Evolutionary conservation across 768 basidiomycete genomes (phyloP).

Genomic region (Tubosaeta sp.): DNA sequence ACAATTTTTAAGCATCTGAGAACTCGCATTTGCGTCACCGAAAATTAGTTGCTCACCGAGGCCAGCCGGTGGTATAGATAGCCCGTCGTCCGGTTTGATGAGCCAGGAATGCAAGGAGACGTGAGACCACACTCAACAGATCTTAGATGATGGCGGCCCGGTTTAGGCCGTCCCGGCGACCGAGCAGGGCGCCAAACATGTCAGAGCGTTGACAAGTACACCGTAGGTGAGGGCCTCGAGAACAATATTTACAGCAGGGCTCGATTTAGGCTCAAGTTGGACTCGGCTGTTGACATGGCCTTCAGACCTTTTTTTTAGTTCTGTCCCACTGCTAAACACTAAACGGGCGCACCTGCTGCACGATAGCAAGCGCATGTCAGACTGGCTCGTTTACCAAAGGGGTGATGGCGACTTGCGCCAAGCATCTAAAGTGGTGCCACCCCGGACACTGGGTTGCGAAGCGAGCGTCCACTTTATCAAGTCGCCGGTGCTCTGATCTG

Average conservation of each 20-base stretch:
- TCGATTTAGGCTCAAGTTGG: neutral
- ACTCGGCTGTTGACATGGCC: neutral
- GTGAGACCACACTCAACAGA: neutral
- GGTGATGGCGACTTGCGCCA: neutral
- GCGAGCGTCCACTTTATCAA: neutral
- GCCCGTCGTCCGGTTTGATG: conserved; percentile 60
- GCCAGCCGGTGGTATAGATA: conserved; percentile 52
- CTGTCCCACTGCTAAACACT: too few relatives aligned
- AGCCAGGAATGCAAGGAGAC: conserved; percentile 25
- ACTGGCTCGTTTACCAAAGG: too few relatives aligned
- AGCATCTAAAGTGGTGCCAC: neutral
- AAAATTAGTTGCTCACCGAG: conserved; percentile 40
- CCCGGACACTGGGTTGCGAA: neutral
- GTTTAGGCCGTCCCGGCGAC: conserved; percentile 9
- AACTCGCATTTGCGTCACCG: neutral
- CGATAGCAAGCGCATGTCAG: too few relatives aligned
- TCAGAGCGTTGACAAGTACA: too few relatives aligned
- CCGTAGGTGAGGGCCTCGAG: neutral
- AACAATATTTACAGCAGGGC: neutral
- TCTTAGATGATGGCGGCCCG: conserved; percentile 14
- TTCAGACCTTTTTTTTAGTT: too few relatives aligned
- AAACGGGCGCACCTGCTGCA: too few relatives aligned
- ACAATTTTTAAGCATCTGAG: neutral
- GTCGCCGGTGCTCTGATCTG: neutral
- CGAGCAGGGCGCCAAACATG: neutral